Evolutionary conservation across 1,284 basidiomycete genomes (phyloP).

Genomic region (Sparassis latifolia): DNA sequence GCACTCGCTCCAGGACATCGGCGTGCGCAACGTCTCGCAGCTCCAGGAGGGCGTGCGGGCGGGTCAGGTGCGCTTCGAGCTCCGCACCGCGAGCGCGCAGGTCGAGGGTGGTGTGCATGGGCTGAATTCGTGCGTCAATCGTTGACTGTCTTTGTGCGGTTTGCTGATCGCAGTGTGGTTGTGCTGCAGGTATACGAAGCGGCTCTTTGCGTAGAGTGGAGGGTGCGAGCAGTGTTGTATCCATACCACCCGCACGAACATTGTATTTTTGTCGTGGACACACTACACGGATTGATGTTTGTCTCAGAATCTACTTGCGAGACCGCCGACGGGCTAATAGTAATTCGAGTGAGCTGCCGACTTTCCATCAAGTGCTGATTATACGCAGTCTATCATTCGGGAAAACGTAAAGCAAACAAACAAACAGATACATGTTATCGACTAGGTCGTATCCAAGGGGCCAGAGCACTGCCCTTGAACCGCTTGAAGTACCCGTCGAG

Average conservation of each 20-base stretch:
- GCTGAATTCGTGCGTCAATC: slow-evolving; percentile 59
- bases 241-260: no score
- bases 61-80: slow-evolving; percentile 83
- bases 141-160: no score
- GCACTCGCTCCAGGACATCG: slow-evolving; percentile 95
- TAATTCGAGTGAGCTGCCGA: no score
- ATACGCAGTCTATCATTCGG: no score
- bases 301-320: no score
- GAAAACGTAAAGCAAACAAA: no score
- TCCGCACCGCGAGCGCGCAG: slow-evolving; percentile 93
- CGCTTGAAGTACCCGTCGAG: slow-evolving; percentile 86
- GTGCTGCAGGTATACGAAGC: slow-evolving; percentile 21
- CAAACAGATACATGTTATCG: no score
- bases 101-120: slow-evolving; percentile 96
- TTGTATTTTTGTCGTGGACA: no score
- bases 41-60: slow-evolving; percentile 58
- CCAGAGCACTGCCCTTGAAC: slow-evolving; percentile 72
- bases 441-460: slow-evolving; percentile 52
- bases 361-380: no score
- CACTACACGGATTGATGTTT: no score
- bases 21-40: slow-evolving; percentile 61
- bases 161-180: background rate
- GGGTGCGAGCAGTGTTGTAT: no score
- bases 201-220: slow-evolving; percentile 15
- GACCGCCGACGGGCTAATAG: no score